phyloP scores from a whole-genome alignment of 441 rosid species.

The Croton laevigatus region DNA sequence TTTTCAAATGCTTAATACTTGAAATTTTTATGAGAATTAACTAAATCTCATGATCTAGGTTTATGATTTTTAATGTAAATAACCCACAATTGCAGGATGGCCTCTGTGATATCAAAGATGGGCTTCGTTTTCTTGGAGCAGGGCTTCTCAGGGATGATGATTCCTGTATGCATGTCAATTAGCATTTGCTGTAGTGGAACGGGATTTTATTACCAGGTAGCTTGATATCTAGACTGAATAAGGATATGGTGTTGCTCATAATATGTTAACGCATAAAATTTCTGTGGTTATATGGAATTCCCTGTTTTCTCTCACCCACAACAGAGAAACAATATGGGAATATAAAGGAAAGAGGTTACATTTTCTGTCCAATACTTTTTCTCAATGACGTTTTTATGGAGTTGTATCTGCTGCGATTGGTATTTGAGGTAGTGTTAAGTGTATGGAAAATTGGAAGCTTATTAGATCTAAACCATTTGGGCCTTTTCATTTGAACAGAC shows the following conservation, averaged over 20 bases:
- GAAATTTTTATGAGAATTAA: background rate
- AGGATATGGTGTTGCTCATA: background rate
- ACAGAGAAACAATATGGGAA: background rate
- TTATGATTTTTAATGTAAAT: background rate
- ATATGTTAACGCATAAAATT: constrained; percentile 1
- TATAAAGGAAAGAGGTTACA: background rate
- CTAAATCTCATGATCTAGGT: background rate
- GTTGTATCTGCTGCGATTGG: background rate
- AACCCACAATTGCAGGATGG: constrained; percentile 60
- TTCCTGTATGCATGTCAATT: constrained; percentile 79
- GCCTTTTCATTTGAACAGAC: constrained; percentile 49
- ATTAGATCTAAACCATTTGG: background rate
- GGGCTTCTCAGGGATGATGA: constrained; percentile 64
- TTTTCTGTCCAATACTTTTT: background rate
- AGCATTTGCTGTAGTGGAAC: constrained; percentile 87
- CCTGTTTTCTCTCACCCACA: background rate
- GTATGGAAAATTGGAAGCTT: background rate
- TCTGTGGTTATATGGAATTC: background rate
- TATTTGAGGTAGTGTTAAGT: background rate
- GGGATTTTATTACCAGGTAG: constrained; percentile 93
- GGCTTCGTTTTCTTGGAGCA: constrained; percentile 91
- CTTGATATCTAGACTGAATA: constrained; percentile 4
- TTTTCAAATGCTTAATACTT: background rate
- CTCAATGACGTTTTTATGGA: background rate
- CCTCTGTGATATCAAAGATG: constrained; percentile 97